Evolutionary conservation across 176 grass and related monocot species (phyloP).

Genomic region (Hsuehochloa calcarea): DNA sequence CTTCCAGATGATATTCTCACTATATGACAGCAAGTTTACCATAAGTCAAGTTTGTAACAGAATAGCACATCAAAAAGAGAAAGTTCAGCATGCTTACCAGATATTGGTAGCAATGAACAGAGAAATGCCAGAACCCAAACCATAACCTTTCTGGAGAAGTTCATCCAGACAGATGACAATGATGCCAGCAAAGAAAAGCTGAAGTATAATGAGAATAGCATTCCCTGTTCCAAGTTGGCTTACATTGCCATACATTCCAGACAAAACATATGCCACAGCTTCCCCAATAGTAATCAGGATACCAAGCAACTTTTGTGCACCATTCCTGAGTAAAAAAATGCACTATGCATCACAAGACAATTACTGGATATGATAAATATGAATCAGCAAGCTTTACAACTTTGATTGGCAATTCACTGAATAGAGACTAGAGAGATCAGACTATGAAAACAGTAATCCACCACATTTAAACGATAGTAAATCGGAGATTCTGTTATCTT

Average conservation of each 20-base stretch:
- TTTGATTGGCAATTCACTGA: neutral
- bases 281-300: conserved; percentile 85
- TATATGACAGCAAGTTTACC: conserved; percentile 32
- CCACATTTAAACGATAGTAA: neutral
- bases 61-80: conserved; percentile 11
- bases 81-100: conserved; percentile 52
- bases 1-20: conserved; percentile 99
- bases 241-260: conserved; percentile 92
- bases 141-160: conserved; percentile 99
- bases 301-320: conserved; percentile 88
- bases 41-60: conserved; percentile 7
- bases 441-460: neutral
- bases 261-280: conserved; percentile 95
- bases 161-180: conserved; percentile 96
- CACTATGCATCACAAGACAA: conserved; percentile 6
- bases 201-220: conserved; percentile 95
- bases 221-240: conserved; percentile 90
- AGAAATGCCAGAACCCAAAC: conserved; percentile 95
- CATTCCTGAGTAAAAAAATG: conserved; percentile 57
- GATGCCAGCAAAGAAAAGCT: conserved; percentile 98
- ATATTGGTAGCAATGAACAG: conserved; percentile 98
- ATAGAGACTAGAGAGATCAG: neutral
- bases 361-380: neutral
- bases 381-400: neutral
- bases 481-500: neutral